Conservation (phyloP, 306 rosid species). For the Cicer judaicum region DNA sequence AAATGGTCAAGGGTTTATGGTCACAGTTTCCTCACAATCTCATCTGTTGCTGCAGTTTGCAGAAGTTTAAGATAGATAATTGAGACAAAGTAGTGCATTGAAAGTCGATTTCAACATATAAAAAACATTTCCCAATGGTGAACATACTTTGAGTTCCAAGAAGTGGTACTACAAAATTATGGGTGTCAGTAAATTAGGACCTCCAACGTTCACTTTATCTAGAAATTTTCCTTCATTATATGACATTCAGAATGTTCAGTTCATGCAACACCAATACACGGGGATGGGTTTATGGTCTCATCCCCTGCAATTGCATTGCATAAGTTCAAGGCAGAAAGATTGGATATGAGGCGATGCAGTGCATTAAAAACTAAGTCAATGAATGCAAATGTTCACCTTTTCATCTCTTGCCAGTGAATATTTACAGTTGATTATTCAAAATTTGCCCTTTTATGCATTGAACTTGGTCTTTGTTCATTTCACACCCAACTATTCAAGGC, state of each 20-base stretch:
- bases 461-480: slow-evolving; percentile 15
- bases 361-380: slow-evolving; percentile 20
- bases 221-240: not conserved
- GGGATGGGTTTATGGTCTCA: not conserved
- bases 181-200: not conserved
- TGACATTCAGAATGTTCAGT: not conserved
- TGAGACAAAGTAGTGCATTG: not conserved
- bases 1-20: slow-evolving; percentile 4
- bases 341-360: not conserved
- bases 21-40: slow-evolving; percentile 18
- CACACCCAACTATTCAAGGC: not conserved
- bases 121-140: not conserved
- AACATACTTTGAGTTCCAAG: not conserved
- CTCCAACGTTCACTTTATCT: not conserved
- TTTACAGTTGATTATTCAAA: not conserved
- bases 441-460: slow-evolving; percentile 11
- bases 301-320: not conserved
- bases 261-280: not conserved
- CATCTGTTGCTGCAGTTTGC: slow-evolving; percentile 12
- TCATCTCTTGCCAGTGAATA: not conserved
- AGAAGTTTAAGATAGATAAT: not conserved
- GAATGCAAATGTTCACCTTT: not conserved
- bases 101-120: not conserved
- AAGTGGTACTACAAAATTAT: not conserved
- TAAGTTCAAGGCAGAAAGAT: not conserved